Evolutionary conservation across 2,329 filamentous ascomycete genomes (phyloP).

Genomic region (Alternaria sp.): DNA sequence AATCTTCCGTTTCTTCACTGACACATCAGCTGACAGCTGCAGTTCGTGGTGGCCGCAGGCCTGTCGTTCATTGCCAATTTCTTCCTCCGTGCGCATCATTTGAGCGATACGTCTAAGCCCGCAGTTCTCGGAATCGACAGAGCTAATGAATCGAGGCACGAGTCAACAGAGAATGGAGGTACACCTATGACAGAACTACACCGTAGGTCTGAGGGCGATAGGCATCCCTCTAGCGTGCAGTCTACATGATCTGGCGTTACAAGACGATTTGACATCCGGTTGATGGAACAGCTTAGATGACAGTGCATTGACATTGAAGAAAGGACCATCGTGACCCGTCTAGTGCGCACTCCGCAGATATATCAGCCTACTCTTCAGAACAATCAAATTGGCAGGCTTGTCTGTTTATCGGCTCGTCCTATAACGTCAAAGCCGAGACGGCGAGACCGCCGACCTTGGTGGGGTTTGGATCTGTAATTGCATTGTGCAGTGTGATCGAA

Average conservation of each 20-base stretch:
- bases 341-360: too few species aligned
- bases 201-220: not conserved
- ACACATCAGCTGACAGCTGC: not conserved
- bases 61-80: constrained; percentile 10
- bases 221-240: not conserved
- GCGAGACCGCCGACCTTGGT: too few species aligned
- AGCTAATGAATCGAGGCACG: not conserved
- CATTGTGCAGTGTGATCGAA: too few species aligned
- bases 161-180: not conserved
- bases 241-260: not conserved
- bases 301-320: not conserved
- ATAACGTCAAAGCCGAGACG: too few species aligned
- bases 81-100: constrained; percentile 13
- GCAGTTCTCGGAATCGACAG: constrained; percentile 11
- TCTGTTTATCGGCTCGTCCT: too few species aligned
- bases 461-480: too few species aligned
- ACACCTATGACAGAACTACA: not conserved
- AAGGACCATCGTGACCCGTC: too few species aligned
- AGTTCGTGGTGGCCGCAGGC: constrained; percentile 11
- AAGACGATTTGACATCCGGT: not conserved
- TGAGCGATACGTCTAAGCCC: constrained; percentile 3
- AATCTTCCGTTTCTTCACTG: not conserved
- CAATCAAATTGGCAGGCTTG: too few species aligned
- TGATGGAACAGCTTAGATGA: not conserved
- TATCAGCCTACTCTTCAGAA: too few species aligned